Evolutionary conservation across 495 filamentous ascomycete genomes (phyloP).

Genomic region (Thermothielavioides terrestris): DNA sequence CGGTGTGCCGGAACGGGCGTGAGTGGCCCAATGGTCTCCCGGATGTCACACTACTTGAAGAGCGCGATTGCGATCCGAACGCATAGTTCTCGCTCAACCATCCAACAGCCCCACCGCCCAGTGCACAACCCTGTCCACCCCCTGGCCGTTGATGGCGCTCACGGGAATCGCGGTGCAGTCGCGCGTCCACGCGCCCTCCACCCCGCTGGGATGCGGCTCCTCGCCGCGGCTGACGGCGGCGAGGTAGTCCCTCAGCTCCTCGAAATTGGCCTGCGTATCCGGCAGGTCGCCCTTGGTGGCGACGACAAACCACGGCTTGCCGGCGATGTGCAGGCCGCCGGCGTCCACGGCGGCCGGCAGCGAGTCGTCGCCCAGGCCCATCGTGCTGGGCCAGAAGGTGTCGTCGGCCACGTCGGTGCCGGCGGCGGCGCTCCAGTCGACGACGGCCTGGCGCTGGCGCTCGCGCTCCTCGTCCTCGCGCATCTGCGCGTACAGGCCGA

Average conservation of each 20-base stretch:
- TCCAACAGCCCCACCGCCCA: constrained; percentile 70
- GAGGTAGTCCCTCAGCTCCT: constrained; percentile 57
- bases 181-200: constrained; percentile 57
- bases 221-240: constrained; percentile 47
- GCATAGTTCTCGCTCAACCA: constrained; percentile 13
- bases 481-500: constrained; percentile 74
- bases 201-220: constrained; percentile 60
- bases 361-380: constrained; percentile 30
- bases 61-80: no score
- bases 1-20: no score
- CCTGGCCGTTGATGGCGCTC: constrained; percentile 78
- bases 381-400: constrained; percentile 20
- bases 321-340: constrained; percentile 55
- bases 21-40: no score
- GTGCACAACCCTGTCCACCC: constrained; percentile 67
- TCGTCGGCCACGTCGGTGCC: constrained; percentile 12
- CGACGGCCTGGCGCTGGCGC: constrained; percentile 37
- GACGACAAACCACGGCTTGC: constrained; percentile 95
- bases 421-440: constrained; percentile 33
- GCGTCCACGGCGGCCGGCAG: constrained; percentile 18
- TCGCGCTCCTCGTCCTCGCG: constrained; percentile 51
- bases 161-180: constrained; percentile 67
- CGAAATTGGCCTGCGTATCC: constrained; percentile 70
- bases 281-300: constrained; percentile 89
- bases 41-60: no score